Evolutionary conservation across 2,329 filamentous ascomycete genomes (phyloP).

Genomic region (Penicillium rolfsii): DNA sequence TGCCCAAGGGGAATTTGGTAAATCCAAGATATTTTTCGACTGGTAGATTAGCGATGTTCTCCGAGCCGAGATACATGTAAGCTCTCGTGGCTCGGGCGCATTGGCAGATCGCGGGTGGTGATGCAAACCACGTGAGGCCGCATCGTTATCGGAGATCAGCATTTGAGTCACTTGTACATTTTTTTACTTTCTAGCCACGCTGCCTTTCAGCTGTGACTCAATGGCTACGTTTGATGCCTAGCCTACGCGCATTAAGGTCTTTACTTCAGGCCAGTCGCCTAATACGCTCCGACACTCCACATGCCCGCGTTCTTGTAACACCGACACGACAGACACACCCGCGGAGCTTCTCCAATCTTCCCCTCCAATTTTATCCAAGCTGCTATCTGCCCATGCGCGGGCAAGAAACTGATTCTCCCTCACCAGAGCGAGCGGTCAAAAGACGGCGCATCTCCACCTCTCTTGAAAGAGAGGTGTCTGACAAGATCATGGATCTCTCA

Average conservation of each 20-base stretch:
- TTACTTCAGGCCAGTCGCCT: conserved; percentile 24
- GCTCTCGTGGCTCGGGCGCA: conserved; percentile 9
- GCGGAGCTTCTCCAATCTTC: conserved; percentile 17
- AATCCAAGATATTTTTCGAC: background rate
- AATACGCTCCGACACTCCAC: conserved; percentile 17
- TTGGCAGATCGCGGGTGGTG: conserved; percentile 20
- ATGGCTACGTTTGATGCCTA: conserved; percentile 31
- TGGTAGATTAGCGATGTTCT: conserved; percentile 1
- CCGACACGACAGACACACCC: conserved; percentile 12
- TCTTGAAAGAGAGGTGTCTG: conserved; percentile 26
- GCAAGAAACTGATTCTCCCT: conserved; percentile 23
- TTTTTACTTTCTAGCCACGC: background rate
- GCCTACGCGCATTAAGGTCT: conserved; percentile 19
- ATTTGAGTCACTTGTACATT: conserved; percentile 18
- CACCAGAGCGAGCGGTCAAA: conserved; percentile 35
- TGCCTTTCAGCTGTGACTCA: conserved; percentile 5
- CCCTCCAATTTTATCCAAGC: conserved; percentile 14
- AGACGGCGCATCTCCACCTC: conserved; percentile 37
- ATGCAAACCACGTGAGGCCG: conserved; percentile 33
- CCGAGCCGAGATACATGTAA: conserved; percentile 9
- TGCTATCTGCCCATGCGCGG: conserved; percentile 34
- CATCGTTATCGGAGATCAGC: conserved; percentile 27
- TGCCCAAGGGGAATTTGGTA: background rate
- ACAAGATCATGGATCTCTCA: conserved; percentile 30
- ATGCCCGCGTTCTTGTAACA: conserved; percentile 21